phyloP scores from a whole-genome alignment of 148 eudicot species.

The Nyssa sinensis region DNA sequence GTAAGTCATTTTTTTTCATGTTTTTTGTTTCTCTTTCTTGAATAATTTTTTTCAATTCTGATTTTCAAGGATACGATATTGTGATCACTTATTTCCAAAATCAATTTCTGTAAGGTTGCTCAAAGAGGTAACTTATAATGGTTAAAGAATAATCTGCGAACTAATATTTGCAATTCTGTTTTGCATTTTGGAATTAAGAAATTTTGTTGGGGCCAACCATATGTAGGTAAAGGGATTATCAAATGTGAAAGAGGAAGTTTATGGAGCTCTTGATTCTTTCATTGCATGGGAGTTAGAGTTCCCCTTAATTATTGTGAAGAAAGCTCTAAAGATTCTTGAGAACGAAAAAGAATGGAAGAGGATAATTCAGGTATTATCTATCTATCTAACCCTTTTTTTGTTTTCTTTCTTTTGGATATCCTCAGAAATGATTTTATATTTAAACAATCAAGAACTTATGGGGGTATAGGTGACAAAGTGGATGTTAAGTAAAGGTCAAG shows the following conservation, averaged over 20 bases:
- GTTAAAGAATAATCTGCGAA: not conserved
- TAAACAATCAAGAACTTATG: not conserved
- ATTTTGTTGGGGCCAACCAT: conserved; percentile 1
- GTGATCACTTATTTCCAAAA: too few relatives aligned
- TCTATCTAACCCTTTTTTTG: not conserved
- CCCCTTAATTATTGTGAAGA: conserved; percentile 86
- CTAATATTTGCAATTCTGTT: conserved; percentile 1
- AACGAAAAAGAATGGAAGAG: conserved; percentile 80
- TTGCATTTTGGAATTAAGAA: not conserved
- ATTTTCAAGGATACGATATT: too few relatives aligned
- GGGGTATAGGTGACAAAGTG: conserved; percentile 75
- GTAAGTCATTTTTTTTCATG: conserved; percentile 40
- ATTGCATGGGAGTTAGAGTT: conserved; percentile 97
- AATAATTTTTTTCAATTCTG: too few relatives aligned
- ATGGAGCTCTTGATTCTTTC: conserved; percentile 92
- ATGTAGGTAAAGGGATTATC: conserved; percentile 76
- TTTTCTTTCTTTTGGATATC: not conserved
- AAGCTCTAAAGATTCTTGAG: conserved; percentile 78
- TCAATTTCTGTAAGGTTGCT: too few relatives aligned
- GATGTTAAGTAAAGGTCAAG: conserved; percentile 99
- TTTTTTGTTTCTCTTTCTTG: not conserved
- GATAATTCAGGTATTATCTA: conserved; percentile 68
- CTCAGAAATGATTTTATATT: conserved; percentile 9
- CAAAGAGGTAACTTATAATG: too few relatives aligned
- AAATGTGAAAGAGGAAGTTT: conserved; percentile 97